Evolutionary conservation across 2,329 filamentous ascomycete genomes (phyloP).

Genomic region (Fusarium graminum): DNA sequence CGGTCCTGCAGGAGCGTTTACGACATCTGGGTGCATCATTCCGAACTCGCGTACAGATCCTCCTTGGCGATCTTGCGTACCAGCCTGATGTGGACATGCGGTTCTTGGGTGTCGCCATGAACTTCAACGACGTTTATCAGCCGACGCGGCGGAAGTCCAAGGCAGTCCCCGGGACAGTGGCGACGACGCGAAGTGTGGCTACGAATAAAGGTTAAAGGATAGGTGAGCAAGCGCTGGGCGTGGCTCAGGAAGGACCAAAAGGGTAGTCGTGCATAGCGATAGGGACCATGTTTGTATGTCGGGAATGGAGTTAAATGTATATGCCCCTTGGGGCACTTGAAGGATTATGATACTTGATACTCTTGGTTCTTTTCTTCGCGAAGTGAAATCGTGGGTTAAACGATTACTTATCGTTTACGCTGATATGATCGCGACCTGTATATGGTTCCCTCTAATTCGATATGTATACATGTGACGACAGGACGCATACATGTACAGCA

Average conservation of each 20-base stretch:
- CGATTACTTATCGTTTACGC: too few relatives aligned
- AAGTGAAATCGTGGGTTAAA: neutral
- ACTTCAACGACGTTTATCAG: slow-evolving; percentile 97
- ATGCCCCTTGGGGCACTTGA: slow-evolving; percentile 3
- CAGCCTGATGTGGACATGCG: slow-evolving; percentile 96
- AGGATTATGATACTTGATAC: neutral
- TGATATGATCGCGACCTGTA: neutral
- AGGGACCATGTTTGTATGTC: slow-evolving; percentile 7
- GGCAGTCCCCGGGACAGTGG: slow-evolving; percentile 44
- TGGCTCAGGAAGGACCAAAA: slow-evolving; percentile 6
- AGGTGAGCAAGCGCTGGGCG: slow-evolving; percentile 13
- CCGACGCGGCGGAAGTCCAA: slow-evolving; percentile 75
- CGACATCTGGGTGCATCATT: slow-evolving; percentile 81
- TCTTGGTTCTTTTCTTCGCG: neutral
- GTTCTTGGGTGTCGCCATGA: slow-evolving; percentile 97
- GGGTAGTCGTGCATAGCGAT: slow-evolving; percentile 16
- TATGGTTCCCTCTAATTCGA: neutral
- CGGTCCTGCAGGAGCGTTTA: slow-evolving; percentile 80
- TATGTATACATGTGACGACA: neutral
- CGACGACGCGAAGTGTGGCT: slow-evolving; percentile 40
- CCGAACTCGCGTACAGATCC: slow-evolving; percentile 78
- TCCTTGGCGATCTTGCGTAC: slow-evolving; percentile 91
- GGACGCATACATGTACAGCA: neutral
- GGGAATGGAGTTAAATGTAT: slow-evolving; percentile 17
- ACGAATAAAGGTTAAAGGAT: slow-evolving; percentile 47